Percentiles rank a stretch among this genome's conserved stretches.
phyloP scores from a whole-genome alignment of 108 stramenopile genomes.

The Schizochytrium sp. region DNA sequence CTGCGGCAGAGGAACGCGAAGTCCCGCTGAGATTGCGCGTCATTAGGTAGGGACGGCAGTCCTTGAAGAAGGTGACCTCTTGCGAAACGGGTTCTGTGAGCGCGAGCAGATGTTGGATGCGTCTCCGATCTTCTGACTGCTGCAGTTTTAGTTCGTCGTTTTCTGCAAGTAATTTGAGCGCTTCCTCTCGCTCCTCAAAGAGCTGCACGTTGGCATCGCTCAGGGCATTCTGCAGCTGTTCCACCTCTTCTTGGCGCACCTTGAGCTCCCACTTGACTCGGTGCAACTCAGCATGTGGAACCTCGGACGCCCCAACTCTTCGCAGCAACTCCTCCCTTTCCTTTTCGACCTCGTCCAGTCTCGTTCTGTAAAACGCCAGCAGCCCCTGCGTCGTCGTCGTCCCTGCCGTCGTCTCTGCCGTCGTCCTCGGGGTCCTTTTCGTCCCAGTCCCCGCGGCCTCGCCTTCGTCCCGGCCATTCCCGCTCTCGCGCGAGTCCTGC shows the following conservation, averaged over 20 bases:
- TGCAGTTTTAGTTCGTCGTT: conserved; percentile 22
- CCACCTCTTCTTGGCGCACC: conserved; percentile 20
- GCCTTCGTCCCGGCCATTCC: background rate
- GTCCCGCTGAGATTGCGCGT: background rate
- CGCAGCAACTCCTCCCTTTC: background rate
- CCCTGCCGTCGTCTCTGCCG: background rate
- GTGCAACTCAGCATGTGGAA: conserved; percentile 7
- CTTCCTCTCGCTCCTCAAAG: conserved; percentile 11
- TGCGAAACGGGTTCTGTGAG: conserved; percentile 19
- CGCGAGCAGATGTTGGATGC: conserved; percentile 22
- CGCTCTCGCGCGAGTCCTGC: background rate
- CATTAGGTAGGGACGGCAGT: conserved; percentile 22
- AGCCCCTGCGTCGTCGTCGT: background rate
- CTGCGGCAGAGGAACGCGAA: background rate
- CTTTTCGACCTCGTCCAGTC: background rate
- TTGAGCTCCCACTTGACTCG: conserved; percentile 16
- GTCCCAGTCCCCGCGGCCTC: background rate
- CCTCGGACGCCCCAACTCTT: background rate
- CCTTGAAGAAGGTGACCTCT: conserved; percentile 28
- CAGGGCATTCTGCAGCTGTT: conserved; percentile 20
- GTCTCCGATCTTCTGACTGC: conserved; percentile 7
- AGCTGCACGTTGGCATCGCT: conserved; percentile 21
- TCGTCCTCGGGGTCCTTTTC: background rate
- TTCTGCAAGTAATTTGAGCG: background rate
- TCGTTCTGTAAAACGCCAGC: background rate